Evolutionary conservation across 306 rosid species (phyloP), one percentile per base, ranked within the genome.

Genomic region (Cicer cuneatum): DNA sequence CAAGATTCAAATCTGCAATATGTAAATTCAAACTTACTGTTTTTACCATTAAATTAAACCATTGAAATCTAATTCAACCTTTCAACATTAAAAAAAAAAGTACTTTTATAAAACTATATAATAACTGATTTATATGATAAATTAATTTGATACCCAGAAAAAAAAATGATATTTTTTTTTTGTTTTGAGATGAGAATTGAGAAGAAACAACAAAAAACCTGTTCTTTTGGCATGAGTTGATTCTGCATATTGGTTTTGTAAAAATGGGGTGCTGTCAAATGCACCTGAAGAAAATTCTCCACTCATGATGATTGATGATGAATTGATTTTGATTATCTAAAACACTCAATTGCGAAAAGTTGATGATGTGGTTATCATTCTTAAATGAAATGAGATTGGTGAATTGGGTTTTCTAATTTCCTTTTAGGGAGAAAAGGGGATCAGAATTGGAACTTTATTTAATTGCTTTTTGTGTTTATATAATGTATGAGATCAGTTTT

Each of bases 171-270:
- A 8, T 5, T 47, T 47, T 47, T 47, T 13, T 11, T 47, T 2
- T 18, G 1, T 11, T 47, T n/a, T 49, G 19, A 49, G 9, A 24
- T 15, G 2, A 40, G 4, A 64, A 39, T 41, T 19, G 5, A 15
- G 78, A 73, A 16, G 24, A 7, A 73, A 0, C 16, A 35, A 0
- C 45, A 10, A 2, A 43, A 10, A 18, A 74, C 78, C 71, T 8
- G 78, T 74, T 74, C 78, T 37, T 63, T 74, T 13, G 52, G 62
- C 16, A 8, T 62, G 8, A 33, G 8, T 0, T 1, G 43, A 15
- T 19, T 63, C 72, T 7, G 11, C 29, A 40, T 49, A 63, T 40
- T 74, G 79, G 11, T 63, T 1, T 2, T 74, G 65, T 64, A 74
- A 52, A 0, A 74, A 39, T 49, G 79, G 72, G 5, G 65, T 5